phyloP scores from a whole-genome alignment of 345 rosid genomes.

The Hibiscus mutabilis region DNA sequence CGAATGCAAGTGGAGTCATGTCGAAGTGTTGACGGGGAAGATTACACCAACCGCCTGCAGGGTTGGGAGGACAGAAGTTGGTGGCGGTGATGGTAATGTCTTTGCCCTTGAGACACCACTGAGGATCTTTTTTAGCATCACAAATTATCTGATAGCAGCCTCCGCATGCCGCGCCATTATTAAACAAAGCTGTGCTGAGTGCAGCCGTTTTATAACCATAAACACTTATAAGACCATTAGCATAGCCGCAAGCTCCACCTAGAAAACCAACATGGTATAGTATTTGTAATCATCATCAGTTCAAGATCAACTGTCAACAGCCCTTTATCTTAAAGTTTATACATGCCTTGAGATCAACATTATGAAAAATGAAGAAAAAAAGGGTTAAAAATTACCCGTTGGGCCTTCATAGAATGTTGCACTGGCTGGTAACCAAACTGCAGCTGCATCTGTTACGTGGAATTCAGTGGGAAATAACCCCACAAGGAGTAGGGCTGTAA shows the following conservation, averaged over 20 bases:
- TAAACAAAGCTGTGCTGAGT: constrained; percentile 63
- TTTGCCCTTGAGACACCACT: constrained; percentile 55
- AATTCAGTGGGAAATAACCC: constrained; percentile 20
- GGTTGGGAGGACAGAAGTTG: constrained; percentile 78
- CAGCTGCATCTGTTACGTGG: constrained; percentile 23
- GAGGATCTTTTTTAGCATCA: constrained; percentile 36
- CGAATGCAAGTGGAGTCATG: constrained; percentile 69
- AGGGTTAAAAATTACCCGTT: constrained; percentile 32
- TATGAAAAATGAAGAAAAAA: not conserved
- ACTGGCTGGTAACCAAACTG: constrained; percentile 41
- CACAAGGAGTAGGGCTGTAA: constrained; percentile 18
- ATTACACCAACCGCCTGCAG: constrained; percentile 76
- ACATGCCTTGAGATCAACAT: not conserved
- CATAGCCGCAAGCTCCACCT: constrained; percentile 87
- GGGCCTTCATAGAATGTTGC: constrained; percentile 66
- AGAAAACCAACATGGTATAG: not conserved
- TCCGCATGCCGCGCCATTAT: constrained; percentile 51
- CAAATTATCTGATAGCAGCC: constrained; percentile 68
- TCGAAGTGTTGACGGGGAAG: constrained; percentile 69
- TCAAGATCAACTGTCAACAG: no score
- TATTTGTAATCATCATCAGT: not conserved
- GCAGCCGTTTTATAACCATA: constrained; percentile 60
- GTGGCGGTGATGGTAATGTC: constrained; percentile 62
- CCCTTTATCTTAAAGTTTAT: no score
- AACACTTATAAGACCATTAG: constrained; percentile 49